Percentiles rank a stretch among this genome's conserved stretches.
phyloP scores from a whole-genome alignment of 768 basidiomycete genomes.

The Boletus rufocinnamomeus region DNA sequence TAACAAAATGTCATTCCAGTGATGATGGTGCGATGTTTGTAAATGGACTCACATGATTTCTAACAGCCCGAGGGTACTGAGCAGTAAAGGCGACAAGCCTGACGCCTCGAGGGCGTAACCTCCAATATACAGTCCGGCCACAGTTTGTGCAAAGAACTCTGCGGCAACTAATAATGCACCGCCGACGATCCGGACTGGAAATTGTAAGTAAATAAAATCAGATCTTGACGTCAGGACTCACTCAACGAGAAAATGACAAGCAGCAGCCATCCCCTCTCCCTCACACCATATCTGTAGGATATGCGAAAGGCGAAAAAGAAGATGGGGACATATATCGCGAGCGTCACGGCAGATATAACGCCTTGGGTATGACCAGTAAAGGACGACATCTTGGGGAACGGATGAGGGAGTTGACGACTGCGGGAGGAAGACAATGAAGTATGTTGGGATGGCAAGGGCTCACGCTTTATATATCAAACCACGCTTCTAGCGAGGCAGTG shows the following conservation, averaged over 20 bases:
- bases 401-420: not conserved
- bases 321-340: conserved; percentile 63
- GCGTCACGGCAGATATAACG: conserved; percentile 58
- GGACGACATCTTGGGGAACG: conserved; percentile 27
- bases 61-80: conserved; percentile 40
- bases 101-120: conserved; percentile 47
- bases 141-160: conserved; percentile 42
- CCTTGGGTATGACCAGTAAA: conserved; percentile 40
- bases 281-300: conserved; percentile 54
- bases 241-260: conserved; percentile 61
- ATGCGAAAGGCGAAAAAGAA: conserved; percentile 47
- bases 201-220: conserved; percentile 6
- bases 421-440: conserved; percentile 3
- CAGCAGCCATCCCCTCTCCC: conserved; percentile 68
- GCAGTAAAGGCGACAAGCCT: conserved; percentile 42
- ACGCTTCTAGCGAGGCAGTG: conserved; percentile 24
- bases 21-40: not conserved
- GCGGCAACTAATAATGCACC: conserved; percentile 59
- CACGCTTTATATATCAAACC: conserved; percentile 24
- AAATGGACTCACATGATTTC: conserved; percentile 35
- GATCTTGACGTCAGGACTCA: conserved; percentile 33
- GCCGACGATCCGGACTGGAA: conserved; percentile 56
- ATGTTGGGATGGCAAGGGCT: not conserved
- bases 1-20: conserved; percentile 15
- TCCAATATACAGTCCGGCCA: conserved; percentile 50